A percentile compares a stretch with the other conserved stretches of the same genome.
phyloP scores from a whole-genome alignment of 192 early-diverging fungal genomes.

The Paraglomus brasilianum region DNA sequence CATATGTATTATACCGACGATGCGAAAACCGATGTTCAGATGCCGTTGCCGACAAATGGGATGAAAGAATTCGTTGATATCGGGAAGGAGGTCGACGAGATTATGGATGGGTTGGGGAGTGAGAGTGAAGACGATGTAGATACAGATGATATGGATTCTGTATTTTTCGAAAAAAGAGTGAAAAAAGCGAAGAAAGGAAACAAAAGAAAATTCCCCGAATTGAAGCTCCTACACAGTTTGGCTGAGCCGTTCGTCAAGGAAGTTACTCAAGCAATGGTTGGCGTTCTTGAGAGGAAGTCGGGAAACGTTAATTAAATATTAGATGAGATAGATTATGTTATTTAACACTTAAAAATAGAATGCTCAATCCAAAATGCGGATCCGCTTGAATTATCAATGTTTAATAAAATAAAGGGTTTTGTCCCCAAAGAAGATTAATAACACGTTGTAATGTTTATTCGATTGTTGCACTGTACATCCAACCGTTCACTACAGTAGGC shows the following conservation, averaged over 20 bases:
- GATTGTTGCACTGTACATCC: too few relatives aligned
- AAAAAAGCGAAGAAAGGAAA: neutral
- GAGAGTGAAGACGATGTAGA: constrained; percentile 10
- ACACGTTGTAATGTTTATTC: too few relatives aligned
- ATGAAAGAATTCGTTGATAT: constrained; percentile 17
- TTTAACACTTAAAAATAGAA: too few relatives aligned
- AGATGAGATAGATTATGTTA: too few relatives aligned
- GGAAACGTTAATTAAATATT: too few relatives aligned
- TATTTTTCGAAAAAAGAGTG: neutral
- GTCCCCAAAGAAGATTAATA: too few relatives aligned
- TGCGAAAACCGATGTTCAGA: neutral
- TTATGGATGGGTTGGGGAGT: neutral
- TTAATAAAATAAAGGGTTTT: too few relatives aligned
- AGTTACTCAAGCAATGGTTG: neutral
- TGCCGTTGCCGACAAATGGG: constrained; percentile 32
- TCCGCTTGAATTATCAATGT: too few relatives aligned
- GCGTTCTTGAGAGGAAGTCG: too few relatives aligned
- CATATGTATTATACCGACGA: constrained; percentile 35
- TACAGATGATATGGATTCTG: constrained; percentile 11
- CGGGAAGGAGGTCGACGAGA: constrained; percentile 17
- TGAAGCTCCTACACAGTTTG: constrained; percentile 12
- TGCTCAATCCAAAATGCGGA: too few relatives aligned
- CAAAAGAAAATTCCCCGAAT: neutral
- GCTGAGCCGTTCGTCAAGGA: constrained; percentile 1
- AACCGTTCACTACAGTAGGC: too few relatives aligned